Conservation (phyloP, 1,139 yeast species). For the Nakaseomyces uthaithaninus region DNA sequence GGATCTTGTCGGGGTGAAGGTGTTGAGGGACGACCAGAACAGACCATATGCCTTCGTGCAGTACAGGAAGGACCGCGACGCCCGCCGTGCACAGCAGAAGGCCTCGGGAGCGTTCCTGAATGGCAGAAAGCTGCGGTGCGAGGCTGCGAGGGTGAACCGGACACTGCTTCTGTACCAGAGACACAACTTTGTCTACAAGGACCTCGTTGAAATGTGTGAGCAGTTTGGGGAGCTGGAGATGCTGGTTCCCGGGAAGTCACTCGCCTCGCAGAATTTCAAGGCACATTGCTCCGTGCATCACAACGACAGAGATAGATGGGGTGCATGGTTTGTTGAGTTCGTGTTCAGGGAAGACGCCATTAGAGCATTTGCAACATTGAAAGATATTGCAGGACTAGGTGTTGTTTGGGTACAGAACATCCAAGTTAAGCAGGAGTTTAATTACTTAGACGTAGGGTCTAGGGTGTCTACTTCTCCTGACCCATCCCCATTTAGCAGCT, state of each 20-base stretch:
- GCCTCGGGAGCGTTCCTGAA: slow-evolving; percentile 66
- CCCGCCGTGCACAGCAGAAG: slow-evolving; percentile 53
- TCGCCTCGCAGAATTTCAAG: slow-evolving; percentile 1
- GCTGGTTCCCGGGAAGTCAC: slow-evolving; percentile 42
- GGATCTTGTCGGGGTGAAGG: slow-evolving; percentile 64
- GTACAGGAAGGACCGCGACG: slow-evolving; percentile 62
- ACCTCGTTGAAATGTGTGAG: slow-evolving; percentile 37
- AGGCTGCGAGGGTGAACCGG: slow-evolving; percentile 83
- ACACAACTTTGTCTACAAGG: slow-evolving; percentile 19
- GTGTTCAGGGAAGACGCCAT: slow-evolving; percentile 87
- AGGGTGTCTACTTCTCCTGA: neutral
- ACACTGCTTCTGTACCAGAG: slow-evolving; percentile 49
- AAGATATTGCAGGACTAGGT: slow-evolving; percentile 43
- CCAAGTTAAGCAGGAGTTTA: slow-evolving; percentile 37
- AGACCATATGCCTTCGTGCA: slow-evolving; percentile 95
- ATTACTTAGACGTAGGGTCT: slow-evolving; percentile 12
- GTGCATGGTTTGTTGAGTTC: slow-evolving; percentile 73
- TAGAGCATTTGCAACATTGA: slow-evolving; percentile 66
- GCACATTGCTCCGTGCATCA: neutral
- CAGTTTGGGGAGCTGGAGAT: slow-evolving; percentile 71
- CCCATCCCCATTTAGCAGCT: neutral
- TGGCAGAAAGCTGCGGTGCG: slow-evolving; percentile 77
- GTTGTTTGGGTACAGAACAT: slow-evolving; percentile 86
- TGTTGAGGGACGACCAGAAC: slow-evolving; percentile 69
- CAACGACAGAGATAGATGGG: slow-evolving; percentile 24